Conservation (phyloP, 305 asterid genomes). For the Caryopteris hybrid region DNA sequence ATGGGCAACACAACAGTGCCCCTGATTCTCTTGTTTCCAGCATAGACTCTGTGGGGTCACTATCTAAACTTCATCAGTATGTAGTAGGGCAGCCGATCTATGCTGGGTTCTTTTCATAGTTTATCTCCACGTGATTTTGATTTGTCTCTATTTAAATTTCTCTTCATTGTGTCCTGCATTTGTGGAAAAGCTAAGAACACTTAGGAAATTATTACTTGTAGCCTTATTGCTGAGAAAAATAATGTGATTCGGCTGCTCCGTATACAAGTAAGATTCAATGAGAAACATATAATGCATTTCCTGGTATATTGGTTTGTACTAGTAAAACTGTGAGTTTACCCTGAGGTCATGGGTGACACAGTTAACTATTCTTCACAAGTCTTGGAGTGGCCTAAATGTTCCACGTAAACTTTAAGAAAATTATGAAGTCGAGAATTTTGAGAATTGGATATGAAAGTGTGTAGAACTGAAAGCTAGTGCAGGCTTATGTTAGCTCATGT, state of each 20-base stretch:
- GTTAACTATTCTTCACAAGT: background rate
- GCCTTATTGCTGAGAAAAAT: background rate
- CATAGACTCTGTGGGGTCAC: too few species aligned
- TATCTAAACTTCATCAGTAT: background rate
- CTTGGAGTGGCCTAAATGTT: background rate
- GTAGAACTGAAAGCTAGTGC: background rate
- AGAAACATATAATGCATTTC: background rate
- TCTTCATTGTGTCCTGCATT: background rate
- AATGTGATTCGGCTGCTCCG: background rate
- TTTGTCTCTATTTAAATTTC: background rate
- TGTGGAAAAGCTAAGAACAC: background rate
- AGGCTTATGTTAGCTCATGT: background rate
- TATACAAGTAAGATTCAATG: background rate
- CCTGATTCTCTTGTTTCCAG: too few species aligned
- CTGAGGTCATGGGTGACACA: background rate
- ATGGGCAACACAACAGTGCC: too few species aligned
- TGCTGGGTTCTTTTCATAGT: background rate
- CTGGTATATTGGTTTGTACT: background rate
- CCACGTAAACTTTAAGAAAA: background rate
- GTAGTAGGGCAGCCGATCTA: background rate
- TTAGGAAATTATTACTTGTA: background rate
- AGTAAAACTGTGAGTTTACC: background rate
- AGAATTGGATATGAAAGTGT: background rate
- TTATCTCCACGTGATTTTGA: background rate
- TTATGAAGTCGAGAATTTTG: too few species aligned